Evolutionary conservation across 2,329 filamentous ascomycete species (phyloP), one percentile per base, ranked within the genome.

Genomic region (Neophaeococcomyces aloes): DNA sequence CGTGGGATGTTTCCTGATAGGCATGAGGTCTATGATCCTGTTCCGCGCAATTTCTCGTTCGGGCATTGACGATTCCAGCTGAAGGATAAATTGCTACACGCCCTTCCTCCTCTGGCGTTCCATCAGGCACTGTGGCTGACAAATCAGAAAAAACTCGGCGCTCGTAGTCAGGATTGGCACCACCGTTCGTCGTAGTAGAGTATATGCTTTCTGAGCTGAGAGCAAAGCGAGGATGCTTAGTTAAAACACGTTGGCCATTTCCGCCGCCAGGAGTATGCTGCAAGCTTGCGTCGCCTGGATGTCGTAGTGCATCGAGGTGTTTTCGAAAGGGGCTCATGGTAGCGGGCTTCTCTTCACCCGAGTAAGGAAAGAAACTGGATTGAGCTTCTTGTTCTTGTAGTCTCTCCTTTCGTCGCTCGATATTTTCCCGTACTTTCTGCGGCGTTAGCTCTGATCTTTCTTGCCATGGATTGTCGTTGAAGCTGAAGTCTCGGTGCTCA

Each of bases 131-230:
- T 27, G 23, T 27, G 5, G 10, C 10, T 27, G 23, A 27, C 10
- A 27, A 6, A 10, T 27, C 10, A 6, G 23, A 27, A 10, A 27
- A 27, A 10, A 6, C 23, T 27, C 31, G 31, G 5, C 17, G n/a
- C 5, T 27, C 5, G 32, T 53, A 49, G n/a, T 48, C 30, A 27
- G 43, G 42, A 27, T 52, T 47, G 3, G 60, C 58, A 21, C 57
- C 53, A 23, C 59, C 64, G 44, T 61, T 59, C 8, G 61, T 63
- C 7, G 61, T 61, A 42, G 63, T 59, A 13, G 66, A 69, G 54
- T 69, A 69, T 7, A 67, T 46, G 44, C 66, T 69, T 4, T 64
- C 61, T 29, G 64, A 65, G 44, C 52, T 45, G 49, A 53, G 15
- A 37, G 48, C 42, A 38, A 42, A 49, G 14, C 42, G 23, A 27